A percentile compares a stretch with the other conserved stretches of the same genome.
These are phyloP conservation scores for Erodium maritimum DNA, from an alignment of 345 rosid genomes.

Conservation along the genomic window DNA sequence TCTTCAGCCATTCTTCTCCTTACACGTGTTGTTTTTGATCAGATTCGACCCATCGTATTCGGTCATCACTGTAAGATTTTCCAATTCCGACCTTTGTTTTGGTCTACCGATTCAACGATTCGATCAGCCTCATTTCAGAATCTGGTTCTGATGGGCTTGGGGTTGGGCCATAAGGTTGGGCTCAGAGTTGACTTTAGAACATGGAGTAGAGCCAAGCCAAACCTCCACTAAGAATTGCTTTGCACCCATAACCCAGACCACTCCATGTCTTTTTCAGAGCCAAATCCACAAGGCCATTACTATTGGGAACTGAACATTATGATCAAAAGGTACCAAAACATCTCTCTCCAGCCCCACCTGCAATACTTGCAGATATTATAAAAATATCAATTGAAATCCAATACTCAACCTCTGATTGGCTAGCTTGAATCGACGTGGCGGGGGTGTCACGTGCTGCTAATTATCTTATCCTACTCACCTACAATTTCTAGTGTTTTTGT, in stretches of 20 bases:
- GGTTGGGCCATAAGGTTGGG: too few species aligned
- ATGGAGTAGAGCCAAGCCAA: too few species aligned
- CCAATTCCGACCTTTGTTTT: too few species aligned
- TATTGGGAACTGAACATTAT: conserved; percentile 5
- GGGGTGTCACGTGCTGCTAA: conserved; percentile 14
- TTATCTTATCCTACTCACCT: conserved; percentile 40
- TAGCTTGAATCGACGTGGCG: conserved; percentile 30
- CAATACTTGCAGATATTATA: background rate
- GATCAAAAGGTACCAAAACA: conserved; percentile 17
- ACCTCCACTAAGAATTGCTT: background rate
- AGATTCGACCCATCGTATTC: too few species aligned
- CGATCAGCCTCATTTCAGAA: too few species aligned
- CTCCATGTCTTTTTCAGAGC: conserved; percentile 12
- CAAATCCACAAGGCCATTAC: conserved; percentile 19
- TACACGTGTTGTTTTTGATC: too few species aligned
- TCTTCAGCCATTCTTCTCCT: too few species aligned
- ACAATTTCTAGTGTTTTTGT: background rate
- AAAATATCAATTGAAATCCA: conserved; percentile 44
- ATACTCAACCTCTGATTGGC: conserved; percentile 40
- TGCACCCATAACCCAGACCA: conserved; percentile 8
- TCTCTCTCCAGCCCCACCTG: conserved; percentile 15
- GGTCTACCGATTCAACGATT: too few species aligned
- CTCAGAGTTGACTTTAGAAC: too few species aligned
- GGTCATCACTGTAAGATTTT: too few species aligned
- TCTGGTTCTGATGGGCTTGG: too few species aligned